Evolutionary conservation across 192 early-diverging fungal species (phyloP).

Genomic region (Coemansia sp.): DNA sequence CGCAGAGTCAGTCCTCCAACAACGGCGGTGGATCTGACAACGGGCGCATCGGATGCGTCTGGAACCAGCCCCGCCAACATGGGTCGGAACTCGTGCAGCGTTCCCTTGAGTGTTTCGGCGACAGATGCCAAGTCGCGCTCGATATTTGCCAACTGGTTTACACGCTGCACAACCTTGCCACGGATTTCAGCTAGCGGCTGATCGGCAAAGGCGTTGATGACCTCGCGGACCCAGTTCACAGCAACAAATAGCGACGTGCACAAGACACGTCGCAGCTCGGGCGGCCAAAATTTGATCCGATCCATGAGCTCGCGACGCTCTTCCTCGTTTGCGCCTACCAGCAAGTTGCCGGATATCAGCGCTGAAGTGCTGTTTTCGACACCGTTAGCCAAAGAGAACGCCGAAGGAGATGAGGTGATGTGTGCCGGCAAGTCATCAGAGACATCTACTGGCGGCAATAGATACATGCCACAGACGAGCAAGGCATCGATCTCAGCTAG

Average conservation of each 20-base stretch:
- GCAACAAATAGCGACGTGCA: slow-evolving; percentile 44
- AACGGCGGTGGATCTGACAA: neutral
- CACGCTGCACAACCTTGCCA: slow-evolving; percentile 32
- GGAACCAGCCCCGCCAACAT: slow-evolving; percentile 33
- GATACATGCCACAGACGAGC: slow-evolving; percentile 64
- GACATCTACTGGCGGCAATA: slow-evolving; percentile 28
- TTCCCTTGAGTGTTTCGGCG: slow-evolving; percentile 31
- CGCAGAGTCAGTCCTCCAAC: slow-evolving; percentile 11
- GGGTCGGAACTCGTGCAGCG: slow-evolving; percentile 29
- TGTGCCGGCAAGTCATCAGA: neutral
- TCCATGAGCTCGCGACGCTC: slow-evolving; percentile 32
- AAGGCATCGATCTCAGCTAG: slow-evolving; percentile 69
- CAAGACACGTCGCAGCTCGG: slow-evolving; percentile 26
- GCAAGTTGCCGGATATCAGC: slow-evolving; percentile 18
- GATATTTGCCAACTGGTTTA: slow-evolving; percentile 38
- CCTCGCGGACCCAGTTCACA: slow-evolving; percentile 66
- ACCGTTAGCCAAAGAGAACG: neutral
- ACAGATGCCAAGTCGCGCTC: slow-evolving; percentile 28
- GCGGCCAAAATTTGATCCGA: slow-evolving; percentile 18
- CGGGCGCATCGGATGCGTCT: slow-evolving; percentile 27
- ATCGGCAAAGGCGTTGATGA: slow-evolving; percentile 66
- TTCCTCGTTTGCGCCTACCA: slow-evolving; percentile 44
- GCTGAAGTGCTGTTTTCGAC: slow-evolving; percentile 15
- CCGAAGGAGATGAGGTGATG: slow-evolving; percentile 43
- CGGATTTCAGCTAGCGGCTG: slow-evolving; percentile 34